phyloP scores from a whole-genome alignment of 2,329 filamentous ascomycete genomes.

The Neonectria faginata region DNA sequence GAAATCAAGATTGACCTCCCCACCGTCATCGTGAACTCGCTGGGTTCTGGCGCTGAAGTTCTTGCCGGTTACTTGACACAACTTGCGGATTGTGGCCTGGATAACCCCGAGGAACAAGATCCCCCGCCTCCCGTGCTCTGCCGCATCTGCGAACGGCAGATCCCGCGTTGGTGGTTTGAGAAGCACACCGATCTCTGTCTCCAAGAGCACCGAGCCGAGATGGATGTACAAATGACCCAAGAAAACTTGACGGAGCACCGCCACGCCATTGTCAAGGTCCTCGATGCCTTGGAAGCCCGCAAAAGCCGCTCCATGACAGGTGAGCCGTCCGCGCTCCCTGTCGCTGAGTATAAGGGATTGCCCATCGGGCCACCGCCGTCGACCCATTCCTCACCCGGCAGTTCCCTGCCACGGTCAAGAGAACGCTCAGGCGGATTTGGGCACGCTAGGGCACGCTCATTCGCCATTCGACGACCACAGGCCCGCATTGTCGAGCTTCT shows the following conservation, averaged over 20 bases:
- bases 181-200: constrained; percentile 97
- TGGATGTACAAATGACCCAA: constrained; percentile 97
- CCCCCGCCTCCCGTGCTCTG: constrained; percentile 92
- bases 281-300: constrained; percentile 89
- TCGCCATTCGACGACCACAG: constrained; percentile 89
- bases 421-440: constrained; percentile 81
- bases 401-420: constrained; percentile 77
- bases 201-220: constrained; percentile 95
- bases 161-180: constrained; percentile 99
- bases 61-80: constrained; percentile 92
- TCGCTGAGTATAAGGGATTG: constrained; percentile 88
- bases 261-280: constrained; percentile 92
- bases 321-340: constrained; percentile 63
- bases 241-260: constrained; percentile 93
- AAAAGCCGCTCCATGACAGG: constrained; percentile 72
- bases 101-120: constrained; percentile 80
- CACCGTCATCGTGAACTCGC: constrained; percentile 86
- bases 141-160: constrained; percentile 96
- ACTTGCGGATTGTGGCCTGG: constrained; percentile 84
- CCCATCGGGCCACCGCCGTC: constrained; percentile 83
- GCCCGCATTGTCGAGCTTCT: constrained; percentile 95
- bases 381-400: constrained; percentile 77
- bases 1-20: constrained; percentile 98
- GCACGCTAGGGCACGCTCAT: constrained; percentile 86
- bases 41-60: constrained; percentile 94